Conservation (phyloP, 2,329 filamentous ascomycete genomes). For the Talaromyces funiculosus region DNA sequence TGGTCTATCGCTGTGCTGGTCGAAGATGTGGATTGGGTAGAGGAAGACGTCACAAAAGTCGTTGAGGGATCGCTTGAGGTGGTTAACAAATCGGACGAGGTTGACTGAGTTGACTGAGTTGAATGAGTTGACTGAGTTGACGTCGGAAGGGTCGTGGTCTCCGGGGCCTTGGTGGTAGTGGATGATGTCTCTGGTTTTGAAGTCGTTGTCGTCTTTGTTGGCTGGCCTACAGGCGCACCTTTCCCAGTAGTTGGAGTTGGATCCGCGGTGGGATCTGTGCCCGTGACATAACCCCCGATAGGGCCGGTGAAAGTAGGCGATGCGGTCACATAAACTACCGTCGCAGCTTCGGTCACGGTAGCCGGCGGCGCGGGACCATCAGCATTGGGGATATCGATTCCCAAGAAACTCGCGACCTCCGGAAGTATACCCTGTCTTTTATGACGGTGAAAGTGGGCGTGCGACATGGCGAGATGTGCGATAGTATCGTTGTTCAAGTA, state of each 20-base stretch:
- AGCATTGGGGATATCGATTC: not conserved
- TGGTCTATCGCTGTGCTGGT: constrained; percentile 14
- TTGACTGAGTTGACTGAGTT: not conserved
- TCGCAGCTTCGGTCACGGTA: constrained; percentile 11
- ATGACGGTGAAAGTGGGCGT: constrained; percentile 11
- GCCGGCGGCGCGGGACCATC: not conserved
- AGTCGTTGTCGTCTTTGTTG: constrained; percentile 7
- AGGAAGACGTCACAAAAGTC: constrained; percentile 12
- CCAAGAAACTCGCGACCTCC: constrained; percentile 5
- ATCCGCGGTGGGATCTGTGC: constrained; percentile 8
- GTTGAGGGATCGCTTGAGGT: constrained; percentile 8
- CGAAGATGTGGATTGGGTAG: constrained; percentile 1
- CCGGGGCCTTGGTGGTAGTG: not conserved
- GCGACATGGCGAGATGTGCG: constrained; percentile 7
- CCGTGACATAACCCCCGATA: constrained; percentile 45
- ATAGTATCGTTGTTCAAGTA: not conserved
- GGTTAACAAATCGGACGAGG: not conserved
- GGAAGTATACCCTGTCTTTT: constrained; percentile 2
- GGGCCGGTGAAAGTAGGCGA: constrained; percentile 48
- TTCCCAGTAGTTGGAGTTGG: constrained; percentile 9
- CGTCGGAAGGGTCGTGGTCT: not conserved
- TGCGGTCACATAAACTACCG: constrained; percentile 49
- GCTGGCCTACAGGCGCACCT: constrained; percentile 12
- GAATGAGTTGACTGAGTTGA: constrained; percentile 1
- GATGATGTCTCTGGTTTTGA: not conserved